phyloP scores from a whole-genome alignment of 2,329 filamentous ascomycete genomes.

The Fusarium oxysporum region DNA sequence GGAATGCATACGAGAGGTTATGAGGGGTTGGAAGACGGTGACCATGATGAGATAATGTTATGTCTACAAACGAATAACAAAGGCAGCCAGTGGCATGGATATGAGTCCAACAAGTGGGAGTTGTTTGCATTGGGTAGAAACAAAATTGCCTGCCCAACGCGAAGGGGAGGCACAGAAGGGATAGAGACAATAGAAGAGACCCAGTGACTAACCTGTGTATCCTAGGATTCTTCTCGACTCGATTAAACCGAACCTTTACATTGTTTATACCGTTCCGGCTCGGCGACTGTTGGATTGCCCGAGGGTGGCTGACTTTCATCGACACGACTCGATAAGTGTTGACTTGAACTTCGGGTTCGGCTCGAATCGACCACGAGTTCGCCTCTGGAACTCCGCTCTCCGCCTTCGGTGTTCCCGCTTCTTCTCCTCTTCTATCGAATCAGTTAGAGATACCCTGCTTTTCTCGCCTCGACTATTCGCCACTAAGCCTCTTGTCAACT shows the following conservation, averaged over 20 bases:
- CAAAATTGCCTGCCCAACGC: conserved; percentile 1
- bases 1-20: not conserved
- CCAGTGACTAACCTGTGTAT: conserved; percentile 30
- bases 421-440: conserved; percentile 30
- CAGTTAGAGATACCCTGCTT: conserved; percentile 15
- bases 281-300: conserved; percentile 10
- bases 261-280: conserved; percentile 11
- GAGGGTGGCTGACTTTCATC: conserved; percentile 2
- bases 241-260: conserved; percentile 19
- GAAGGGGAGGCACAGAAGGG: conserved; percentile 7
- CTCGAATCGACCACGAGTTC: conserved; percentile 32
- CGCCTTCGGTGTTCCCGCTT: conserved; percentile 25
- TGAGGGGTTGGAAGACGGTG: not conserved
- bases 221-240: conserved; percentile 12
- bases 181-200: conserved; percentile 5
- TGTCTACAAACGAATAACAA: not conserved
- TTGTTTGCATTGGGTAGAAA: conserved; percentile 9
- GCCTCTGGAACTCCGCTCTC: conserved; percentile 34
- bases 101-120: not conserved
- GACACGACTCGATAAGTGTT: conserved; percentile 16
- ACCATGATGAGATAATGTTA: not conserved
- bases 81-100: not conserved
- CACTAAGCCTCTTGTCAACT: conserved; percentile 27
- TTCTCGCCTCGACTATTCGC: conserved; percentile 10
- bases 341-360: conserved; percentile 32